Evolutionary conservation across 139 green algal genomes (phyloP), one percentile per base, ranked within the genome.

Genomic region (Gonium pectorale): DNA sequence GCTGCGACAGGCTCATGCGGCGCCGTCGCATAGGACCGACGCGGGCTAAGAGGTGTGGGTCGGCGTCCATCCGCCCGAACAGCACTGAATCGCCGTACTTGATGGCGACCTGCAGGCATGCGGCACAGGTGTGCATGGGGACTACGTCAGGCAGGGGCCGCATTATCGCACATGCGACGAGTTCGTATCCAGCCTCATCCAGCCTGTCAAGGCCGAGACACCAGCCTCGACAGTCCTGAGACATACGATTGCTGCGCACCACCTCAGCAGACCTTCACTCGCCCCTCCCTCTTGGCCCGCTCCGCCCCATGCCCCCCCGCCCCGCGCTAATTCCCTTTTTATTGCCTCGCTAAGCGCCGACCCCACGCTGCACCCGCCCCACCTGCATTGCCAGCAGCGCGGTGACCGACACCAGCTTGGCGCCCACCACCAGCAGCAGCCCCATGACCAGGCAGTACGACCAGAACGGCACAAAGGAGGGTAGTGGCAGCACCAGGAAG

Each of bases 31-130:
- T 9, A 5, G 75, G 75, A 27, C 56, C 40, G 29, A 41, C 27
- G 27, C 41, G 37, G 3, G 19, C 27, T 5, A 41, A 9, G 29
- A 31, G n/a, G 13, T 29, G 15, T 6, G 78, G 62, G 26, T 74
- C 59, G 37, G n/a, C 40, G 6, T 84, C 78, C 78, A 84, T 84
- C 24, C 78, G 78, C 7, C 78, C 78, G n/a, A 84, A 84, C 24
- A 84, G 62, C 27, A 84, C 78, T 0, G 44, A 67, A 35, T 84
- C 78, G 62, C 78, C 78, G 78, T 75, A 84, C 62, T 84, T 84
- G 78, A 84, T 64, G 24, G 78, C 78, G 33, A 84, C 78, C 78
- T 84, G 78, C 0, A 8, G 33, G 7, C 19, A 26, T 17, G 49
- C 17, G 49, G 49, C 13, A 17, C 49, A 17, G 17, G 13, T 56